These are phyloP conservation scores for Blumeriella jaapii DNA, from an alignment of 2,329 filamentous ascomycete species.

Conservation along the genomic window DNA sequence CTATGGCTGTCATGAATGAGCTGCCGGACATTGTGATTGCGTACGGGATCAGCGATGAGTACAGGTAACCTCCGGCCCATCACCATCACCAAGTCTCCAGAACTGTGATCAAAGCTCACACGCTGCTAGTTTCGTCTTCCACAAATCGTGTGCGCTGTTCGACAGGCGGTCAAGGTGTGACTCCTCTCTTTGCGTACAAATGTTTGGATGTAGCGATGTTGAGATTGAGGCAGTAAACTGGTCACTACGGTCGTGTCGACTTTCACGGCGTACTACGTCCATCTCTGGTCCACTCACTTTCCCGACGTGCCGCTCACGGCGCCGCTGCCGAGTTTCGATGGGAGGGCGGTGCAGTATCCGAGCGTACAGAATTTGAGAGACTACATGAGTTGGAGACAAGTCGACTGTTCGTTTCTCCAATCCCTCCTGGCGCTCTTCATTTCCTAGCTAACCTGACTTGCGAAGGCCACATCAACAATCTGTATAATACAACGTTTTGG, in stretches of 20 bases:
- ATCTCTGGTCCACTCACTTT: conserved; percentile 69
- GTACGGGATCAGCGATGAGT: conserved; percentile 94
- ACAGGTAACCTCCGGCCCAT: conserved; percentile 42
- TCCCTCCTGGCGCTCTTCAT: background rate
- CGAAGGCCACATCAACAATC: conserved; percentile 88
- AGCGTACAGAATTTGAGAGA: conserved; percentile 72
- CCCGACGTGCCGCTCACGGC: conserved; percentile 56
- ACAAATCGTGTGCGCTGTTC: conserved; percentile 72
- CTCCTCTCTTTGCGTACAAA: background rate
- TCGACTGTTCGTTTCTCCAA: conserved; percentile 73
- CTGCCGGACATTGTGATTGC: conserved; percentile 77
- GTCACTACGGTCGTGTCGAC: conserved; percentile 84
- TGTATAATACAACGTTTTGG: conserved; percentile 98
- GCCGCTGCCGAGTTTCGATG: conserved; percentile 84
- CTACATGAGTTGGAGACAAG: conserved; percentile 95
- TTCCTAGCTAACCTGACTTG: conserved; percentile 5
- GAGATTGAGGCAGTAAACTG: conserved; percentile 55
- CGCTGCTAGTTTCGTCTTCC: conserved; percentile 67
- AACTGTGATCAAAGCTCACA: background rate
- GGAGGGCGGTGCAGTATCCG: conserved; percentile 82
- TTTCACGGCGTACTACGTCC: conserved; percentile 84
- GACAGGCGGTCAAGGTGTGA: conserved; percentile 68
- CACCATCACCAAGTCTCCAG: background rate
- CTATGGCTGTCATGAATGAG: conserved; percentile 72
- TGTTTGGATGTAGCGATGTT: conserved; percentile 3